Base-by-base conservation (phyloP, 345 rosid species). In the Aurinia saxatilis region DNA sequence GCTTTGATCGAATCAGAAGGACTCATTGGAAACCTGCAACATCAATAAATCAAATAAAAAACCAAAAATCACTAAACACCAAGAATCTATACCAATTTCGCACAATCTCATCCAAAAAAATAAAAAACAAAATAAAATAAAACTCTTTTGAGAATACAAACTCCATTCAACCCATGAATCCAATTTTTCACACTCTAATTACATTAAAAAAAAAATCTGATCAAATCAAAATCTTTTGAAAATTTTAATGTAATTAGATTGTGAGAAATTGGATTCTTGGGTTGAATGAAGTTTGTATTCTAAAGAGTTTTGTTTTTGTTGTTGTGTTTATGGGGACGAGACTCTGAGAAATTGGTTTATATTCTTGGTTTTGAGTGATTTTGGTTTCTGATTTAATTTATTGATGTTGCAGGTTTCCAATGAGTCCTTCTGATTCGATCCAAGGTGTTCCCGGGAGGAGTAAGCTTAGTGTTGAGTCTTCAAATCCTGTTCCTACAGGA, bases 1-100 rank as follows among this genome's bases (percentile, higher is more conserved):
- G 37, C 68, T 61, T 69, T 69, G 47, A 69, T 69, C 2, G 73
- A 68, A 41, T 68, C 33, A 19, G 66, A 60, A 42, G 66, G 54
- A 18, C 5, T 27, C 45, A 69, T 34, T 29, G 11, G 6, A 41
- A 60, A 60, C 54, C 67, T 60, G 17, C 19, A 50, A 33, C 19
- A 21, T 1, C 25, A 21, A 21, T 17, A 38, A 57, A 13, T 2
- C 1, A 48, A 57, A 29, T 14, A 4, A 7, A 15, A 56, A 19
- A 36, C 9, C 5, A 39, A 39, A n/a, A 30, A 31, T 40, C 9
- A 67, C 9, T 6, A 9, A 39, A 57, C n/a, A 23, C 45, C 13
- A 44, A 59, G 64, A 42, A 42, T 58, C 29, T 40, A 7, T 6
- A 53, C 15, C 49, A 44, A 18, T 10, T 38, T 40, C 37, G 29